Evolutionary conservation across 1,284 basidiomycete species (phyloP), one percentile per base, ranked within the genome.

Genomic region (Apiotrichum gracile): DNA sequence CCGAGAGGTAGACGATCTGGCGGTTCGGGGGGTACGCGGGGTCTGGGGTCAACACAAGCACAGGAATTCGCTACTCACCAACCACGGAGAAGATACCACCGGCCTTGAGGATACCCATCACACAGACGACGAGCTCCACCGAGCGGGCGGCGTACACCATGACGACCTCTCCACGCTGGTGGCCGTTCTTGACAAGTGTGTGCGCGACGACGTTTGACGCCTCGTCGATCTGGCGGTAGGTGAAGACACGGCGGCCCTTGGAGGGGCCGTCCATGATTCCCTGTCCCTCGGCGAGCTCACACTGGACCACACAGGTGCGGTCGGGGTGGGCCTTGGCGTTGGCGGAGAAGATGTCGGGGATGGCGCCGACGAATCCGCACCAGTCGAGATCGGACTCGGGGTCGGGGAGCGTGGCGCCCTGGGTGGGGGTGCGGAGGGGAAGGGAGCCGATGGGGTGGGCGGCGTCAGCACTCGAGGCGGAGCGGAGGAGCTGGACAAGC

Each of bases 61-160:
- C 26, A 25, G 13, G 19, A 10, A 26, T 3, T 14, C 10, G 19
- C 19, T 3, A 75, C 82, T 64, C 51, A 91, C 89, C 93, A 58
- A 98, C 97, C 59, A 99, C 96, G 35, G 90, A 94, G 78, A 99
- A 98, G 3, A 91, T 93, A 8, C 90, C 94, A 25, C 96, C 96
- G 3, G 90, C 91, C 77, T 98, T 98, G 65, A 98, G 82, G 33
- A 96, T 86, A 47, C 90, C 96, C 84, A 99, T 88, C 6, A 98
- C 92, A 19, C 94, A 94, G 6, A 98, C 88, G 8, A 97, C 91
- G 47, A 99, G 85, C 72, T 99, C 94, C 39, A 97, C 93, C 61
- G 90, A 91, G 43, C 96, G 84, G 66, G 97, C 86, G 0, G 96
- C 96, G 70, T 98, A 99, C n/a, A 98, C 88, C 84, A 96, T 97